Evolutionary conservation across 2,329 filamentous ascomycete genomes (phyloP), one percentile per base, ranked within the genome.

Genomic region (Cladosporium sp.): DNA sequence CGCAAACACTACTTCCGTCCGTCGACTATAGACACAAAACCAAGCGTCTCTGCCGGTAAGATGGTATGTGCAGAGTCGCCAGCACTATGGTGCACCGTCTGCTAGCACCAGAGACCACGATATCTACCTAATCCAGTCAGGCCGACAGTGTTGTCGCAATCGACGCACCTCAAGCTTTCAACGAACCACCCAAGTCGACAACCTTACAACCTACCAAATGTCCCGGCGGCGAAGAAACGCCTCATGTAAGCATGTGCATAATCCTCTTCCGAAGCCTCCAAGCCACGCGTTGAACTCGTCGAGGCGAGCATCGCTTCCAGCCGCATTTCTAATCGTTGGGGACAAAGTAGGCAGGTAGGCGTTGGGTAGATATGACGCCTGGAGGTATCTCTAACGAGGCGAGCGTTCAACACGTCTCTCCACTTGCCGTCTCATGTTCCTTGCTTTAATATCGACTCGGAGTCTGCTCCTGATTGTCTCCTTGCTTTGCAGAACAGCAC

Each of bases 131-230:
- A 5, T 23, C 52, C 33, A 26, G 18, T 31, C 7, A 55, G 40
- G 57, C 16, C 16, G 12, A 18, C 49, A 16, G 11, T 29, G 60
- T 21, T 53, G 60, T 62, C 60, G 60, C 60, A 62, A 62, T 62
- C 60, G 49, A 62, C 23, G 46, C 49, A 31, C n/a, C 31, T 37
- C 46, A 62, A 62, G 46, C 60, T 62, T 62, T 33, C 6, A 6
- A n/a, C 26, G 52, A 52, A 37, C 31, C 49, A 16, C 26, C 3
- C 29, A 35, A 53, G 29, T n/a, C 46, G 16, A 23, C 16, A 53
- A 62, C 31, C 31, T 40, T 35, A 37, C 23, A 18, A 16, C 29
- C 28, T 49, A 44, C 28, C 37, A 61, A 23, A 31, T 49, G n/a
- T 31, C 58, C 35, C 28, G 26, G 40, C 40, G 26, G 28, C 26